These are phyloP conservation scores for Triticum urartu DNA, from an alignment of 176 grass and related monocot species.

Conservation along the genomic window DNA sequence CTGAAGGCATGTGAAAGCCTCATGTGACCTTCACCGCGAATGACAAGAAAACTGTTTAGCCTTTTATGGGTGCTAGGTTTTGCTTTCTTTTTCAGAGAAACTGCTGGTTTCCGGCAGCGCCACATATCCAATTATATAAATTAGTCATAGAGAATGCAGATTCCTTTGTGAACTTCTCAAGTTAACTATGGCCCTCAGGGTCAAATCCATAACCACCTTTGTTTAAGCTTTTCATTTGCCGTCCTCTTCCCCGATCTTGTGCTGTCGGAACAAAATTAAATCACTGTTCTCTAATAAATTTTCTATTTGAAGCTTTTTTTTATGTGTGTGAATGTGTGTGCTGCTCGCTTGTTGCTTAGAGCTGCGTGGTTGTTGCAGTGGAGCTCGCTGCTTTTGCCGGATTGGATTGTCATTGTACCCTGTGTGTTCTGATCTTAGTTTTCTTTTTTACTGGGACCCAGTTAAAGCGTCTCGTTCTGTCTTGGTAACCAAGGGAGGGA, in stretches of 20 bases:
- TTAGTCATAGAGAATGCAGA: background rate
- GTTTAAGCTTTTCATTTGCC: background rate
- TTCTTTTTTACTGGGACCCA: constrained; percentile 27
- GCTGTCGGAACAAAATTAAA: background rate
- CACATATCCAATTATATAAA: background rate
- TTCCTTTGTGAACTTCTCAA: constrained; percentile 52
- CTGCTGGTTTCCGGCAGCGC: background rate
- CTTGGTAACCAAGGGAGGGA: constrained; percentile 38
- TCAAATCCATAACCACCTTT: constrained; percentile 27
- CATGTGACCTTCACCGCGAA: constrained; percentile 15
- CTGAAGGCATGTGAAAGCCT: constrained; percentile 30
- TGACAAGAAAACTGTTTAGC: background rate
- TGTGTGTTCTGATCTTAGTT: constrained; percentile 24
- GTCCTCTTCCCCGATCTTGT: background rate
- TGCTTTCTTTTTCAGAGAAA: background rate
- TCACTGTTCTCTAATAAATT: background rate
- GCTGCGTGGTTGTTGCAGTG: constrained; percentile 36
- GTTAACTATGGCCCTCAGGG: constrained; percentile 27
- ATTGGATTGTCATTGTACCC: constrained; percentile 31
- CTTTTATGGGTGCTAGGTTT: background rate
- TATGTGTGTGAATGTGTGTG: background rate
- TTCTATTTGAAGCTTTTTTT: background rate
- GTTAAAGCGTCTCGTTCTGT: constrained; percentile 25
- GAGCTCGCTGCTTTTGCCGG: constrained; percentile 34
- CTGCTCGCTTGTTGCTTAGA: constrained; percentile 28